These are phyloP conservation scores for Gomphus bonarii DNA, from an alignment of 1,284 basidiomycete species.

Conservation along the genomic window DNA sequence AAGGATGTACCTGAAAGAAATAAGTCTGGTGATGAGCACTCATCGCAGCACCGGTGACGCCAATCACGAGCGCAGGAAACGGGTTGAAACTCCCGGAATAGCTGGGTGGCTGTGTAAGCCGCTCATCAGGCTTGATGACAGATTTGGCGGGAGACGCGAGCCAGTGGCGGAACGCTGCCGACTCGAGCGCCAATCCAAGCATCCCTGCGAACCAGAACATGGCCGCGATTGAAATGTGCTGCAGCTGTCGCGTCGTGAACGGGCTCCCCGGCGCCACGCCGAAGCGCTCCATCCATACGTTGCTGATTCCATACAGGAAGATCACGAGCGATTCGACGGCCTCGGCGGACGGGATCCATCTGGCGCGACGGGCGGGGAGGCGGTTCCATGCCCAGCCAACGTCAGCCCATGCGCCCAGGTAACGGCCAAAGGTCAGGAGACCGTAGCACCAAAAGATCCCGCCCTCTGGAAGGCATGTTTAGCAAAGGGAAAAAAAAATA, in stretches of 20 bases:
- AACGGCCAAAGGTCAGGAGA: slow-evolving; percentile 80
- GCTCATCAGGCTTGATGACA: slow-evolving; percentile 32
- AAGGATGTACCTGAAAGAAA: slow-evolving; percentile 56
- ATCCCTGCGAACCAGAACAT: slow-evolving; percentile 97
- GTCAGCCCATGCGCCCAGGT: slow-evolving; percentile 82
- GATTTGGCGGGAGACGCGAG: slow-evolving; percentile 46
- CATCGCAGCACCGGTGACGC: slow-evolving; percentile 92
- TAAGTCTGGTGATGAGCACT: slow-evolving; percentile 90
- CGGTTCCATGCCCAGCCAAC: slow-evolving; percentile 95
- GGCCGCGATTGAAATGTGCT: slow-evolving; percentile 90
- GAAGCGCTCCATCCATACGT: slow-evolving; percentile 96
- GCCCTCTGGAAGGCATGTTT: slow-evolving; percentile 46
- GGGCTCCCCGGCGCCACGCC: slow-evolving; percentile 75
- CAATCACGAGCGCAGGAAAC: slow-evolving; percentile 89
- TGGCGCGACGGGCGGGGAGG: slow-evolving; percentile 28
- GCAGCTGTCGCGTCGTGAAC: slow-evolving; percentile 87
- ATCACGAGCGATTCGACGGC: slow-evolving; percentile 83
- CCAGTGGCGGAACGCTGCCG: slow-evolving; percentile 60
- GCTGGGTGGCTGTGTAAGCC: slow-evolving; percentile 52
- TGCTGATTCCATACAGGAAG: slow-evolving; percentile 83
- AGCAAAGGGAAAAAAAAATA: not conserved
- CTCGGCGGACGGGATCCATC: slow-evolving; percentile 61
- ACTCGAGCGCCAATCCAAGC: slow-evolving; percentile 86
- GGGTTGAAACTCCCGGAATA: slow-evolving; percentile 86
- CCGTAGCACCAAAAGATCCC: slow-evolving; percentile 90